These are phyloP conservation scores for Cystobasidium ongulense DNA, from an alignment of 768 basidiomycete genomes.

Conservation along the genomic window DNA sequence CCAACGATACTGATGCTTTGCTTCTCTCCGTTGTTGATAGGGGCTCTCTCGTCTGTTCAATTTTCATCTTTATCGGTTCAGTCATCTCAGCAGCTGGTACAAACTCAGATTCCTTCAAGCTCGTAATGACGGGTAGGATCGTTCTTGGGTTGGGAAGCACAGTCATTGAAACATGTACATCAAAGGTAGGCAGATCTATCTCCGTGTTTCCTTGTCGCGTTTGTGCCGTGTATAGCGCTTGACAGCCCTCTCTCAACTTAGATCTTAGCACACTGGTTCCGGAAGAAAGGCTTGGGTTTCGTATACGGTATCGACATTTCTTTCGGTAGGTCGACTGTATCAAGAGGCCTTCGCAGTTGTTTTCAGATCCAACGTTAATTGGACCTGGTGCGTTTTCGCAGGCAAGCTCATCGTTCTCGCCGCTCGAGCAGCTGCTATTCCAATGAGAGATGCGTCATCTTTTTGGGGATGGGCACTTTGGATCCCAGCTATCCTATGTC, in stretches of 20 bases:
- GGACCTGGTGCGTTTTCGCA: background rate
- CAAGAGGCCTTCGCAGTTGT: background rate
- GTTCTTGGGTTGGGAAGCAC: constrained; percentile 22
- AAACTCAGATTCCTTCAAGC: background rate
- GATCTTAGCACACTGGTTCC: constrained; percentile 26
- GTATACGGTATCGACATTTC: constrained; percentile 27
- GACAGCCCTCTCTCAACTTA: no score
- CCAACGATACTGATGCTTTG: background rate
- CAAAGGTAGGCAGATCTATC: constrained; percentile 9
- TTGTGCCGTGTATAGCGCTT: no score
- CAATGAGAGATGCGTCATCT: background rate
- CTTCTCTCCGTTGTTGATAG: background rate
- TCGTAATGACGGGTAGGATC: background rate
- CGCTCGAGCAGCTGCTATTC: constrained; percentile 15
- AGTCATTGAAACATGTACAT: constrained; percentile 1
- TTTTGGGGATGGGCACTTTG: constrained; percentile 27
- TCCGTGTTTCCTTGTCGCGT: no score
- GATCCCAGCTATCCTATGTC: constrained; percentile 23
- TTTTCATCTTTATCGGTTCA: constrained; percentile 17
- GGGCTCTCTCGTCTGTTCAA: background rate
- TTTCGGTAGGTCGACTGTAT: constrained; percentile 3
- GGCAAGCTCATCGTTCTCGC: background rate
- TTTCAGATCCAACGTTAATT: background rate
- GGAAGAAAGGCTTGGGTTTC: background rate
- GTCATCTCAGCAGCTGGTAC: constrained; percentile 13